Evolutionary conservation across 2,329 filamentous ascomycete species (phyloP).

Genomic region (Xylaria sp.): DNA sequence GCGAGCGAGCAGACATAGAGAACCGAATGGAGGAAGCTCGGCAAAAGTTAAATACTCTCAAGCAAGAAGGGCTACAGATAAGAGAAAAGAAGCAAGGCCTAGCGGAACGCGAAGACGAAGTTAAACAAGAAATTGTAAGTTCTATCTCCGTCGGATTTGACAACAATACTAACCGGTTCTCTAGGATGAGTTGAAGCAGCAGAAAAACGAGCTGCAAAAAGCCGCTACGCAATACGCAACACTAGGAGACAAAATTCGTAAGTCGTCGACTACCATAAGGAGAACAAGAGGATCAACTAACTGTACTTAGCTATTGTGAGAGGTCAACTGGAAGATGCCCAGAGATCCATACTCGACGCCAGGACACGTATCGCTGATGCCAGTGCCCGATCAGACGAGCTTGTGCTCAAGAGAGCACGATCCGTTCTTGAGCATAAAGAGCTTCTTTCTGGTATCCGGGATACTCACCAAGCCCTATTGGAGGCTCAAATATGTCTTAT

Average conservation of each 20-base stretch:
- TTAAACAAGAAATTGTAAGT: conserved; percentile 61
- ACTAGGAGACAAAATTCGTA: conserved; percentile 78
- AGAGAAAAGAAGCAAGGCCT: conserved; percentile 55
- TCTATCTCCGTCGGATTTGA: conserved; percentile 12
- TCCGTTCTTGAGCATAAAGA: conserved; percentile 65
- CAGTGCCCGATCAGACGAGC: conserved; percentile 64
- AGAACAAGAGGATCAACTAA: conserved; percentile 37
- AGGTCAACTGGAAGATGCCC: conserved; percentile 47
- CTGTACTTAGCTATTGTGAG: conserved; percentile 51
- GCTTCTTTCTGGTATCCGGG: conserved; percentile 70
- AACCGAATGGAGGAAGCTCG: conserved; percentile 60
- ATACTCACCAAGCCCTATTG: conserved; percentile 71
- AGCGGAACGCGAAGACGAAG: conserved; percentile 54
- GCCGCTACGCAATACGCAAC: conserved; percentile 72
- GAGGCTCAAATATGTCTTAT: conserved; percentile 77
- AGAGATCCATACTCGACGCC: conserved; percentile 50
- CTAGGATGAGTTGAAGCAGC: conserved; percentile 62
- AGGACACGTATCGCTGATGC: conserved; percentile 62
- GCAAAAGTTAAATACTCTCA: conserved; percentile 52
- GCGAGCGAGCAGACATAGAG: conserved; percentile 71
- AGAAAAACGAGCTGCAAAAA: conserved; percentile 76
- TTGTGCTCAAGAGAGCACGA: conserved; percentile 66
- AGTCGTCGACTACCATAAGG: conserved; percentile 43
- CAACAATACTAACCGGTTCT: conserved; percentile 22
- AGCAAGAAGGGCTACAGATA: conserved; percentile 50